These are phyloP conservation scores for Huntiella savannae DNA, from an alignment of 2,329 filamentous ascomycete species.

Conservation along the genomic window DNA sequence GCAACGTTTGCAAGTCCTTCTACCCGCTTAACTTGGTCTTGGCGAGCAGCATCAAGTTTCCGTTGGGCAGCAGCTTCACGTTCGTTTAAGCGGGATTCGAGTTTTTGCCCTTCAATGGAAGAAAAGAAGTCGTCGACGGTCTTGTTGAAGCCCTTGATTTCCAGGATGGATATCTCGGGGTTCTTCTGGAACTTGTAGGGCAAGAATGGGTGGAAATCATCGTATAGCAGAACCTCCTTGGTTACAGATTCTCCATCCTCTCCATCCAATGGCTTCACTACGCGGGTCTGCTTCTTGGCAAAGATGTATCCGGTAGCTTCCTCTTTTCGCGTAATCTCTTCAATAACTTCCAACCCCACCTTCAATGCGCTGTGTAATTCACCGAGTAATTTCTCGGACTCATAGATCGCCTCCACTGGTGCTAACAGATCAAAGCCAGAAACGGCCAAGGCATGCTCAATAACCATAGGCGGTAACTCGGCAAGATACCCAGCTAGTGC, in stretches of 20 bases:
- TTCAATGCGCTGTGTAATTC: constrained; percentile 48
- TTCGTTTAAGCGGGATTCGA: constrained; percentile 68
- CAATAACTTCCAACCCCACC: constrained; percentile 50
- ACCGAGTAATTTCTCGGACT: constrained; percentile 43
- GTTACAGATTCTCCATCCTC: constrained; percentile 18
- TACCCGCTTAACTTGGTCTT: constrained; percentile 70
- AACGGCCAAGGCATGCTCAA: constrained; percentile 66
- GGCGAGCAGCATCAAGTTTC: constrained; percentile 67
- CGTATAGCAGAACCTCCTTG: constrained; percentile 47
- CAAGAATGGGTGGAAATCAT: constrained; percentile 88
- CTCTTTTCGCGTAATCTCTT: constrained; percentile 46
- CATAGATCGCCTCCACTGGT: constrained; percentile 50
- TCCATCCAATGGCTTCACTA: background rate
- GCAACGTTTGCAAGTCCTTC: constrained; percentile 69
- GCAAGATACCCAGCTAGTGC: constrained; percentile 68
- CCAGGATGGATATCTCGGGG: constrained; percentile 44
- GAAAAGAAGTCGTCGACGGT: constrained; percentile 96
- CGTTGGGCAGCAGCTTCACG: constrained; percentile 62
- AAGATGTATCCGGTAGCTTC: constrained; percentile 72
- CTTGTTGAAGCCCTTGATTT: constrained; percentile 73
- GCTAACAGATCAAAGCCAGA: constrained; percentile 49
- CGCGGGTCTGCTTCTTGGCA: constrained; percentile 33
- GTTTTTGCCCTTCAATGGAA: constrained; percentile 80
- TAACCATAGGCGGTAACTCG: constrained; percentile 69
- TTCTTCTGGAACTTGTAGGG: constrained; percentile 62